phyloP scores from a whole-genome alignment of 2,329 filamentous ascomycete genomes.

The Pseudocercospora crystallina region DNA sequence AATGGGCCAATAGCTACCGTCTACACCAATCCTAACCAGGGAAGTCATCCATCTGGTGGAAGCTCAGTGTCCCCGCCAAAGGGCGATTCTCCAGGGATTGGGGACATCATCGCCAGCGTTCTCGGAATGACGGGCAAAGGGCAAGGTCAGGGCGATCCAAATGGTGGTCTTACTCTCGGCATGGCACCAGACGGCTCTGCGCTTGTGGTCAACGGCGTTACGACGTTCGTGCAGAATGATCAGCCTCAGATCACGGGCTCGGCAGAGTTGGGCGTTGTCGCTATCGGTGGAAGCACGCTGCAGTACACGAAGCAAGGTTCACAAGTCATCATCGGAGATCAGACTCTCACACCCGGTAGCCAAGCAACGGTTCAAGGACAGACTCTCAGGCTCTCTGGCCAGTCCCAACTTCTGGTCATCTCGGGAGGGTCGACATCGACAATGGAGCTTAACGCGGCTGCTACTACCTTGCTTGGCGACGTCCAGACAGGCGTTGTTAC shows the following conservation, averaged over 20 bases:
- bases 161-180: neutral
- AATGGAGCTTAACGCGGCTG: neutral
- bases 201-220: slow-evolving; percentile 6
- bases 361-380: neutral
- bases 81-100: slow-evolving; percentile 1
- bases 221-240: neutral
- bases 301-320: neutral
- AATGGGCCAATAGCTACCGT: neutral
- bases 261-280: neutral
- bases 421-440: neutral
- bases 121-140: slow-evolving; percentile 3
- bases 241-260: neutral
- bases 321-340: slow-evolving; percentile 1
- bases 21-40: neutral
- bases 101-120: slow-evolving; percentile 6
- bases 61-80: neutral
- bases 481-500: slow-evolving; percentile 2
- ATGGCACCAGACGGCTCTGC: slow-evolving; percentile 1
- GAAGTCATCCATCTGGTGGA: neutral
- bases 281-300: neutral
- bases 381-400: slow-evolving; percentile 1
- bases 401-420: neutral
- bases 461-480: neutral
- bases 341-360: slow-evolving; percentile 2
- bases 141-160: neutral